phyloP scores from a whole-genome alignment of 108 stramenopile species.

The Craspedostauros australis region DNA sequence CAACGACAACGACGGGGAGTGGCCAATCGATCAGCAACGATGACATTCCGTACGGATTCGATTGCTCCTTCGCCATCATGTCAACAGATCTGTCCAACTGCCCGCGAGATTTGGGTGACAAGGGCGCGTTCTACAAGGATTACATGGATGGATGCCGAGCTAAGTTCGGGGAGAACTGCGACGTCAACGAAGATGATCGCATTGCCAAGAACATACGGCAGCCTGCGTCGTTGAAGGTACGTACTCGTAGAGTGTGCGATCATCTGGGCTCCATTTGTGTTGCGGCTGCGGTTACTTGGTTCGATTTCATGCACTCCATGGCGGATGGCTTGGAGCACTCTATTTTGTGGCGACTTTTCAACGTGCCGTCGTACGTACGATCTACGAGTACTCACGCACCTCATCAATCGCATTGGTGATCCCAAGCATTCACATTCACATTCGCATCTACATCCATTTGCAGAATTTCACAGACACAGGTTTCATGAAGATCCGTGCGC shows the following conservation, averaged over 20 bases:
- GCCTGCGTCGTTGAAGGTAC: constrained; percentile 55
- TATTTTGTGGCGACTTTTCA: neutral
- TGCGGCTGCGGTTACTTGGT: no score
- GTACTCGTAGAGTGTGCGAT: no score
- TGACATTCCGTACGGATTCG: constrained; percentile 82
- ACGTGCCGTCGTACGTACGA: neutral
- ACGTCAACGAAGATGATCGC: constrained; percentile 57
- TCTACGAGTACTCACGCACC: neutral
- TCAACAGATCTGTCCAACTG: constrained; percentile 37
- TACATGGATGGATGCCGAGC: constrained; percentile 74
- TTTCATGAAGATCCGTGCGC: constrained; percentile 24
- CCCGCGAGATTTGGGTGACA: constrained; percentile 22
- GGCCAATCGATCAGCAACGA: no score
- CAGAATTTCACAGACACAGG: constrained; percentile 44
- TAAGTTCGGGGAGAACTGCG: constrained; percentile 48
- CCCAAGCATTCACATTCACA: no score
- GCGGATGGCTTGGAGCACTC: neutral
- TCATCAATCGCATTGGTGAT: constrained; percentile 16
- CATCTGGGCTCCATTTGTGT: no score
- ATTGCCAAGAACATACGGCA: constrained; percentile 67
- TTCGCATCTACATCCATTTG: constrained; percentile 4
- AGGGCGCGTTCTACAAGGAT: constrained; percentile 55
- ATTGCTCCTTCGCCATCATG: constrained; percentile 72
- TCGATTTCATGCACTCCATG: no score
- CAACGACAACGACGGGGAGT: no score